phyloP scores from a whole-genome alignment of 345 rosid genomes.

The Dovyalis caffra region DNA sequence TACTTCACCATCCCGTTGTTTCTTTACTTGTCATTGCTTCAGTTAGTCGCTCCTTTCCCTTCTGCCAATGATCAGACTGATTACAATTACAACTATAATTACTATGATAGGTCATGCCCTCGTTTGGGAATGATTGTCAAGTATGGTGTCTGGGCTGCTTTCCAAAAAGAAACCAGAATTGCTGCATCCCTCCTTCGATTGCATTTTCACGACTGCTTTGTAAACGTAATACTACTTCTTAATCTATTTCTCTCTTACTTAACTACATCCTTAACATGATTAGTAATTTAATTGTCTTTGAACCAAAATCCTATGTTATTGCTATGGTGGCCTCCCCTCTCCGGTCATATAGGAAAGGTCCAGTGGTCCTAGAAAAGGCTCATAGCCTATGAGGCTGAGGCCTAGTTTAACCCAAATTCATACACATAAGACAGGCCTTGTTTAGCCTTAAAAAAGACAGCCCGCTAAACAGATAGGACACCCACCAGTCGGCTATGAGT shows the following conservation, averaged over 20 bases:
- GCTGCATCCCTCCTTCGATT: constrained; percentile 87
- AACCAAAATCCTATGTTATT: no score
- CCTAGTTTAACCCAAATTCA: no score
- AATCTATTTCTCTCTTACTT: not conserved
- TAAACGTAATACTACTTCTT: constrained; percentile 41
- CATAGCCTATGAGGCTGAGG: no score
- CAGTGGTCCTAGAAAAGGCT: no score
- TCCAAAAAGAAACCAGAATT: constrained; percentile 58
- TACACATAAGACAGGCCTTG: no score
- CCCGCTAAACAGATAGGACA: no score
- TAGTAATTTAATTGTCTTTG: no score
- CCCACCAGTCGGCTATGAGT: no score
- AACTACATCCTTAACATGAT: not conserved
- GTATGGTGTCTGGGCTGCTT: constrained; percentile 62
- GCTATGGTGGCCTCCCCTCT: no score
- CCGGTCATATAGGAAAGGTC: no score
- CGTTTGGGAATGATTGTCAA: constrained; percentile 55
- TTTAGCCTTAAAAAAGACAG: no score
- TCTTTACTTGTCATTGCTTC: constrained; percentile 13
- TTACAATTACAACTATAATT: constrained; percentile 49
- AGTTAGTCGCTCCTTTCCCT: constrained; percentile 11
- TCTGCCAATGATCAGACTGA: constrained; percentile 29
- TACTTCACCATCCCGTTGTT: constrained; percentile 10
- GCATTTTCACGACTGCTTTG: constrained; percentile 86
- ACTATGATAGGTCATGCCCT: constrained; percentile 67